phyloP scores from a whole-genome alignment of 306 rosid species.

The Corylus americana region DNA sequence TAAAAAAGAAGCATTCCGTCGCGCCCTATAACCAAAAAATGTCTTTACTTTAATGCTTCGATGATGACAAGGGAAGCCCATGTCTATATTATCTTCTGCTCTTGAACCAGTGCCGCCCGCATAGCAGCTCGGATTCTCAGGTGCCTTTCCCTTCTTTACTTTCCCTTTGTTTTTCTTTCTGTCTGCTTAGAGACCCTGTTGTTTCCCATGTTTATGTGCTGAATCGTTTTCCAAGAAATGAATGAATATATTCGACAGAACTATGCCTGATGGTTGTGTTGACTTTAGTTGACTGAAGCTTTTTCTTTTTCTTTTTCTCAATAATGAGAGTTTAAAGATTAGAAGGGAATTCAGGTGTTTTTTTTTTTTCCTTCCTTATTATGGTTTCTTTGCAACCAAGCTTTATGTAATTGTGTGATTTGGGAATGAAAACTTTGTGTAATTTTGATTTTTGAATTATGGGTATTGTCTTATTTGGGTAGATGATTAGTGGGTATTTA shows the following conservation, averaged over 20 bases:
- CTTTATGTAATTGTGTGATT: not conserved
- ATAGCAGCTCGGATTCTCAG: slow-evolving; percentile 25
- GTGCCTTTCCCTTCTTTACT: slow-evolving; percentile 3
- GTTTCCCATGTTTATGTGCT: not conserved
- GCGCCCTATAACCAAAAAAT: slow-evolving; percentile 5
- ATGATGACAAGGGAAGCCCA: slow-evolving; percentile 39
- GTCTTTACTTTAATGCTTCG: slow-evolving; percentile 30
- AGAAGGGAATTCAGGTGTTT: not conserved
- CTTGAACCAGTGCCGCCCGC: slow-evolving; percentile 2
- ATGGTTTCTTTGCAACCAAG: not conserved
- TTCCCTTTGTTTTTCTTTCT: not conserved
- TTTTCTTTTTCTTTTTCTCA: not conserved
- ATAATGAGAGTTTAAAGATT: not conserved
- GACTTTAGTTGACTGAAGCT: not conserved
- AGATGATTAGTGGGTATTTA: not conserved
- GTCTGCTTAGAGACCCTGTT: slow-evolving; percentile 11
- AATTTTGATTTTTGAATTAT: slow-evolving; percentile 8
- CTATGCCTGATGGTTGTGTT: not conserved
- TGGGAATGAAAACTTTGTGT: not conserved
- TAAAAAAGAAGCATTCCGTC: not conserved
- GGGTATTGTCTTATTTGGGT: slow-evolving; percentile 11
- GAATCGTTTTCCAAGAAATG: not conserved
- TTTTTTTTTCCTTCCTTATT: not conserved
- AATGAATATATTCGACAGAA: not conserved
- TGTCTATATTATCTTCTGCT: slow-evolving; percentile 29